phyloP scores from a whole-genome alignment of 768 basidiomycete genomes.

The Galerina sulciceps region DNA sequence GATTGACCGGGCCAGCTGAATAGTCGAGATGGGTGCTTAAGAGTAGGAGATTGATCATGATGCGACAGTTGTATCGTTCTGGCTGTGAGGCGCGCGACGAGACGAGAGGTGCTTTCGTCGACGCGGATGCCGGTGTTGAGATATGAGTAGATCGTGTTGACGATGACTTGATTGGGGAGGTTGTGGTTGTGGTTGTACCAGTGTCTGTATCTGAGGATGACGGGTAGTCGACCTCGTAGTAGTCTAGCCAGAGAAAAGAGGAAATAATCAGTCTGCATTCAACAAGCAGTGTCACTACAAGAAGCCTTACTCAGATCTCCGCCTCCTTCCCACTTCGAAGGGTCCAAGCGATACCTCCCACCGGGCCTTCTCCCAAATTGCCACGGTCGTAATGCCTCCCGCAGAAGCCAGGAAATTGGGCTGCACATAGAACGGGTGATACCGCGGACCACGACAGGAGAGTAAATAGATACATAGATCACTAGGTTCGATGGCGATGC shows the following conservation, averaged over 20 bases:
- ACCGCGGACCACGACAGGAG: slow-evolving; percentile 86
- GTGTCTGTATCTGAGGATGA: slow-evolving; percentile 74
- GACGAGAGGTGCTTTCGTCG: slow-evolving; percentile 61
- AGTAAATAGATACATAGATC: slow-evolving; percentile 74
- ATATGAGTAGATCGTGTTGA: slow-evolving; percentile 26
- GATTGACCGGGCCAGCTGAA: slow-evolving; percentile 44
- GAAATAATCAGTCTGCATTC: not conserved
- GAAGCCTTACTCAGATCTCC: slow-evolving; percentile 66
- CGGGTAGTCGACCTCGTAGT: slow-evolving; percentile 79
- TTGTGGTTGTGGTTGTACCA: no score
- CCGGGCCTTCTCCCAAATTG: slow-evolving; percentile 70
- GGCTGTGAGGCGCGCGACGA: slow-evolving; percentile 35
- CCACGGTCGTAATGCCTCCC: slow-evolving; percentile 85
- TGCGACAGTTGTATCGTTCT: slow-evolving; percentile 21
- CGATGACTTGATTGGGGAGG: no score
- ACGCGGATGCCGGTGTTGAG: slow-evolving; percentile 51
- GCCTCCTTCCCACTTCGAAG: slow-evolving; percentile 82
- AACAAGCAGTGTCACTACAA: not conserved
- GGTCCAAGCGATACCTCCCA: slow-evolving; percentile 77
- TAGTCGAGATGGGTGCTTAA: slow-evolving; percentile 38
- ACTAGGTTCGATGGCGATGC: no score
- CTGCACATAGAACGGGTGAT: slow-evolving; percentile 83
- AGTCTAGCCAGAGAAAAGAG: slow-evolving; percentile 53
- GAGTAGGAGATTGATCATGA: slow-evolving; percentile 20
- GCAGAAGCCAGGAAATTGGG: slow-evolving; percentile 91